Evolutionary conservation across 1,139 yeast species (phyloP).

Genomic region (Pneumocystis canis): DNA sequence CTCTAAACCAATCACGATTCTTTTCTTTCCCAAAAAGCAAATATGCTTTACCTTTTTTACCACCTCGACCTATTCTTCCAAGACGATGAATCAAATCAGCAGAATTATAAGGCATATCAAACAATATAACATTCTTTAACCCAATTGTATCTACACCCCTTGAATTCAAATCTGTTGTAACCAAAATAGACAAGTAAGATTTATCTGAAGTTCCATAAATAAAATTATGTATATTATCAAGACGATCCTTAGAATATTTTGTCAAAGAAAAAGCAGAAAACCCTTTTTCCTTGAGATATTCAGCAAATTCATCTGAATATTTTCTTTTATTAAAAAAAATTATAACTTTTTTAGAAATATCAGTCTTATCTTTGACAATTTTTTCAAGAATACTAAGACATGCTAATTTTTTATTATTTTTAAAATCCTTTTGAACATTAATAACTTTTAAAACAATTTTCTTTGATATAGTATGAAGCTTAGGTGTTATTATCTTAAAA

Average conservation of each 20-base stretch:
- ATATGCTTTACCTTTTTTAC: conserved; percentile 75
- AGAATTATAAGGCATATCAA: conserved; percentile 73
- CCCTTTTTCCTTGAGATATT: conserved; percentile 40
- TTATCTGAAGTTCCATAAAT: conserved; percentile 22
- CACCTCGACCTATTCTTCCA: conserved; percentile 91
- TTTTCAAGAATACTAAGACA: conserved; percentile 81
- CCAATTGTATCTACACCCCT: conserved; percentile 80
- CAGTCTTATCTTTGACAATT: conserved; percentile 70
- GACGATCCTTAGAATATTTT: conserved; percentile 51
- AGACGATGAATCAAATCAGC: conserved; percentile 81
- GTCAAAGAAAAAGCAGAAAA: conserved; percentile 52
- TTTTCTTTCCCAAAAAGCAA: conserved; percentile 55
- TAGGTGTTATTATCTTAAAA: conserved; percentile 61
- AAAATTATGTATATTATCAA: conserved; percentile 43
- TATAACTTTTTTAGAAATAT: conserved; percentile 67
- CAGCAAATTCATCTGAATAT: conserved; percentile 45
- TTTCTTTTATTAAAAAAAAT: conserved; percentile 71
- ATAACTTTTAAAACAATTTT: conserved; percentile 57
- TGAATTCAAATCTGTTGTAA: conserved; percentile 83
- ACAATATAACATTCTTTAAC: conserved; percentile 64
- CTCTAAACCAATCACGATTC: conserved; percentile 63
- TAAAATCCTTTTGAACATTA: conserved; percentile 60
- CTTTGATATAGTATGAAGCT: conserved; percentile 67
- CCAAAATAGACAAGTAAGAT: conserved; percentile 39
- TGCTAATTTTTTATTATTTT: conserved; percentile 70